Conservation (phyloP, 352 stramenopile species). For the Globisporangium viniferum region DNA sequence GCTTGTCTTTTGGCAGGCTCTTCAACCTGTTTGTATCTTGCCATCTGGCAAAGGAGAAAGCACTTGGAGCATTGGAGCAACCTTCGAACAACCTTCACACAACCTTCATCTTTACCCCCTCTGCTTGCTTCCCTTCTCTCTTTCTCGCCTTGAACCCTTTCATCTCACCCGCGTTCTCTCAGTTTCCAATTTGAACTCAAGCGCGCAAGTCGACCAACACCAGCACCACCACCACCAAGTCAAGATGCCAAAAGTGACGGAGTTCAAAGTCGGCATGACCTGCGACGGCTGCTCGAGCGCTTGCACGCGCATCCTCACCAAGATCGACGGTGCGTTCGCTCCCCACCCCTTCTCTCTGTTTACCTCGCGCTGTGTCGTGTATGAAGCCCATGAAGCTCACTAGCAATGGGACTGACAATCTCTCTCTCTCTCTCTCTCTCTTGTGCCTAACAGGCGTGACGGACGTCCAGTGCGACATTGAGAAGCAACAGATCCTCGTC, state of each 20-base stretch:
- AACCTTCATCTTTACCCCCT: not conserved
- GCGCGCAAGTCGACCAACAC: slow-evolving; percentile 14
- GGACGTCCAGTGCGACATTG: slow-evolving; percentile 83
- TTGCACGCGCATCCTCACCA: slow-evolving; percentile 87
- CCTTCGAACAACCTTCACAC: not conserved
- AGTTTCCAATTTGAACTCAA: slow-evolving; percentile 26
- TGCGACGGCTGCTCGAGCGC: slow-evolving; percentile 88
- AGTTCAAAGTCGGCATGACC: slow-evolving; percentile 90
- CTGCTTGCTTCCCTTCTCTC: not conserved
- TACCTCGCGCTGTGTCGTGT: too few relatives aligned
- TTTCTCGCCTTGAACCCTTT: not conserved
- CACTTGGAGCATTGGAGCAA: not conserved
- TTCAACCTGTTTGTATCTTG: not conserved
- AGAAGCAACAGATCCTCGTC: slow-evolving; percentile 84
- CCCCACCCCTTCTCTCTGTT: not conserved
- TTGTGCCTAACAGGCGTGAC: slow-evolving; percentile 51
- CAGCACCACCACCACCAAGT: not conserved
- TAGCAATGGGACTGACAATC: not conserved
- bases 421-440: not conserved
- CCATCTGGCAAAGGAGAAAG: not conserved
- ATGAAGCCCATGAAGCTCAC: too few relatives aligned
- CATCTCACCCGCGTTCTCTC: not conserved
- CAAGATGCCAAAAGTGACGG: slow-evolving; percentile 63
- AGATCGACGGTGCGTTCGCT: slow-evolving; percentile 71
- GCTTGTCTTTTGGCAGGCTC: not conserved